Evolutionary conservation across 768 basidiomycete species (phyloP), one percentile per base, ranked within the genome.

Genomic region (Cystofilobasidium bisporidii): DNA sequence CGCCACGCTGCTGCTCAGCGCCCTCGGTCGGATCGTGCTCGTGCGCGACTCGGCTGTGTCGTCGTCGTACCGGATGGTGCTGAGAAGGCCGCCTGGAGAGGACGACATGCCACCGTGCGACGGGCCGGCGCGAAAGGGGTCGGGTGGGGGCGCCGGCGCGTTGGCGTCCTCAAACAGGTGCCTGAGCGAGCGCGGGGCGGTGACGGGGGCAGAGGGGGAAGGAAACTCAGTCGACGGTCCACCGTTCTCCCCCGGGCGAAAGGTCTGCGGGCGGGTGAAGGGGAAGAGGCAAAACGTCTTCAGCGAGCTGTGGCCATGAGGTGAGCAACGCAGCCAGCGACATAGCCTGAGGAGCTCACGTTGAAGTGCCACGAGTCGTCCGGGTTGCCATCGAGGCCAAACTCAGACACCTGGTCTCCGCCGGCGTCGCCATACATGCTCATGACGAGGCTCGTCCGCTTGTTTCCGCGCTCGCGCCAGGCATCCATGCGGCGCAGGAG

Each of bases 401-500:
- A 47, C 15, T 65, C 57, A 14, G 50, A 28, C 14, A 61, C 86
- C 56, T 85, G 84, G 43, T 81, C 81, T 10, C 73, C 76, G 40
- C 76, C 75, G 0, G 75, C 74, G 0, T 74, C 77, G 2, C 74
- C 71, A 9, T 69, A 69, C 26, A 69, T 41, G 32, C 68, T 69
- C 55, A 69, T 63, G 24, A 75, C 87, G 47, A 94, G 80, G 74
- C 87, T 89, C 53, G 53, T 56, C n/a, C 84, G 84, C 63, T 91
- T 81, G 48, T 84, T 84, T 2, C 87, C 89, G 6, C 85, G 87
- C 33, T 77, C 78, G 58, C 82, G 75, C 87, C 87, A 87, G 33
- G 83, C 81, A 71, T 92, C 85, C 61, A 91, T 86, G 28, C 86
- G 86, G 30, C 83, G 77, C 57, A 96, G 82, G 38, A 98, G 81